Conservation (phyloP, 208 protist genomes). For the Borovskyia barvae region DNA sequence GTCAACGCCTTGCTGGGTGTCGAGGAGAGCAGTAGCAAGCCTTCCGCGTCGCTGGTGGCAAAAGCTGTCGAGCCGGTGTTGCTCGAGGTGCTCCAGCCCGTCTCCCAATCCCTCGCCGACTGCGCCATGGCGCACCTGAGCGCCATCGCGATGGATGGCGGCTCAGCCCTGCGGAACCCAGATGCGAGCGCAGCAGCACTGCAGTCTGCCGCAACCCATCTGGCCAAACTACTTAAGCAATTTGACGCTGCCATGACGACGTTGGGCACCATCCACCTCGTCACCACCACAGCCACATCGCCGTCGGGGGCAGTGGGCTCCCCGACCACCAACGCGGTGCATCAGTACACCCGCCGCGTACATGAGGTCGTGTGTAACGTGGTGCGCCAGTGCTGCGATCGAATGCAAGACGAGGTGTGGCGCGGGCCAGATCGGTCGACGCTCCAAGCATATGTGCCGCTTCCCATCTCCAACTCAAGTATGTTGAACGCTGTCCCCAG, state of each 20-base stretch:
- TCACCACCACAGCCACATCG: conserved; percentile 9
- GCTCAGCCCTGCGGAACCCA: conserved; percentile 19
- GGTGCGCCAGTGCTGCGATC: conserved; percentile 5
- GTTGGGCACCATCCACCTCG: conserved; percentile 67
- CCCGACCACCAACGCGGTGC: conserved; percentile 3
- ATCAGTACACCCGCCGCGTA: conserved; percentile 9
- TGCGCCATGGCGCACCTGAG: conserved; percentile 37
- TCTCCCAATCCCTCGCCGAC: conserved; percentile 38
- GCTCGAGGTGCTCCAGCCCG: conserved; percentile 49
- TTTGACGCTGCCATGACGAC: conserved; percentile 54
- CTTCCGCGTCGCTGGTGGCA: conserved; percentile 43
- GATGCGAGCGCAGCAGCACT: conserved; percentile 13
- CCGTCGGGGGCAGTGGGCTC: neutral
- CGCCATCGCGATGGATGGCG: conserved; percentile 41
- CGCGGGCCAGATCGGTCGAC: conserved; percentile 9
- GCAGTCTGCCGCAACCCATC: conserved; percentile 24
- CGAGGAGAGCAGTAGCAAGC: conserved; percentile 3
- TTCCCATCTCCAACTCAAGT: conserved; percentile 12
- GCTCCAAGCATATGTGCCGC: conserved; percentile 14
- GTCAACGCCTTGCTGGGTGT: conserved; percentile 32
- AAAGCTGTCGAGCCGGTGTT: conserved; percentile 75
- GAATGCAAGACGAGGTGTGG: neutral
- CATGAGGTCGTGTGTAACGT: conserved; percentile 18
- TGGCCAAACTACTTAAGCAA: conserved; percentile 55
- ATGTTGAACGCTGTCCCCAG: conserved; percentile 7